These are phyloP conservation scores for Tolypocladium ophioglossoides DNA, from an alignment of 2,329 filamentous ascomycete genomes.

Conservation along the genomic window DNA sequence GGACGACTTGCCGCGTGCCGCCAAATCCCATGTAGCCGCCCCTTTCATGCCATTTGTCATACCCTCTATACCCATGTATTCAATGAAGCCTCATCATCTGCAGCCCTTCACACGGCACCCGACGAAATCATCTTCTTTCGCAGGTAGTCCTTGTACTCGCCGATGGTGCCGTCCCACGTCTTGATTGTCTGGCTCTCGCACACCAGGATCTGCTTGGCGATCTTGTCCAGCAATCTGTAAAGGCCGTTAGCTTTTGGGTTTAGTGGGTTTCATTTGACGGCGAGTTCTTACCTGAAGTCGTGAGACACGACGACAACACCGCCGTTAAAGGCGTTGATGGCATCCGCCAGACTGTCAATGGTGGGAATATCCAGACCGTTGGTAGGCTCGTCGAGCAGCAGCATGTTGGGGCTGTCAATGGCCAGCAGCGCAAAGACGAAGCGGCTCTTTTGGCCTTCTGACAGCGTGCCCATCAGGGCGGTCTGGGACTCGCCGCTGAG, in stretches of 20 bases:
- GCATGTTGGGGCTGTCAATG: slow-evolving; percentile 95
- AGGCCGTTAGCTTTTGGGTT: not conserved
- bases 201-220: slow-evolving; percentile 98
- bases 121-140: slow-evolving; percentile 95
- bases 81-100: slow-evolving; percentile 8
- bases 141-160: slow-evolving; percentile 95
- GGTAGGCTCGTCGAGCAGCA: slow-evolving; percentile 94
- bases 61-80: slow-evolving; percentile 13
- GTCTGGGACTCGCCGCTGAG: slow-evolving; percentile 90
- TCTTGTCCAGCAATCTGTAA: slow-evolving; percentile 86
- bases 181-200: slow-evolving; percentile 96
- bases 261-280: no score
- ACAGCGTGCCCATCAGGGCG: slow-evolving; percentile 93
- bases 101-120: slow-evolving; percentile 64
- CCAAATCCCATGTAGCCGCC: slow-evolving; percentile 5
- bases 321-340: slow-evolving; percentile 91
- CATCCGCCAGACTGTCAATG: slow-evolving; percentile 93
- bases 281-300: slow-evolving; percentile 80
- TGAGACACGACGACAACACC: slow-evolving; percentile 97
- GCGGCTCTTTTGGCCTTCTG: slow-evolving; percentile 94
- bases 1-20: slow-evolving; percentile 9
- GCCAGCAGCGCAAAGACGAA: slow-evolving; percentile 96
- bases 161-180: slow-evolving; percentile 80
- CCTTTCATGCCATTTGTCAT: slow-evolving; percentile 7
- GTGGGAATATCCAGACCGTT: slow-evolving; percentile 99